Conservation (phyloP, 1,284 basidiomycete species). For the Trametes sp. region DNA sequence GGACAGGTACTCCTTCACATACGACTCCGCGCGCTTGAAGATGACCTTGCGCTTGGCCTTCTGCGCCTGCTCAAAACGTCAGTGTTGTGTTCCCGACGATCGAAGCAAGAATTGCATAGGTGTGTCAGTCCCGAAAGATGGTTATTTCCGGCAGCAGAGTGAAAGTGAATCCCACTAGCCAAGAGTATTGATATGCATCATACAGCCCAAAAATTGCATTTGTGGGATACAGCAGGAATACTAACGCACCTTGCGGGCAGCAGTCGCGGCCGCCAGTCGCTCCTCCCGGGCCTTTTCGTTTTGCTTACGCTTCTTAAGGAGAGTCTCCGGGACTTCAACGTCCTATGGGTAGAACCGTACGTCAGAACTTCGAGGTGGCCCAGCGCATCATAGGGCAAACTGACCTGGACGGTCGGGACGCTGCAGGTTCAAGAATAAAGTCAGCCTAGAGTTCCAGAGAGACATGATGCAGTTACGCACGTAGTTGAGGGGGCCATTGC, state of each 20-base stretch:
- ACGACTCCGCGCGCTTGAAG: constrained; percentile 99
- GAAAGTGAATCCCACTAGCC: constrained; percentile 70
- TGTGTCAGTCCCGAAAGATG: constrained; percentile 96
- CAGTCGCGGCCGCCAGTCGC: constrained; percentile 85
- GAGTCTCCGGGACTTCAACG: constrained; percentile 96
- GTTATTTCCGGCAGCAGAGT: constrained; percentile 88
- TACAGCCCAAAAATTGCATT: constrained; percentile 41
- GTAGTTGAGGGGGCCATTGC: constrained; percentile 47
- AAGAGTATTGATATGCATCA: constrained; percentile 87
- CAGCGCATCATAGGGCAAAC: constrained; percentile 39
- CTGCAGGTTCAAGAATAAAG: constrained; percentile 42
- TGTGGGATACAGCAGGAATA: constrained; percentile 4
- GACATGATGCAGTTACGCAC: constrained; percentile 37
- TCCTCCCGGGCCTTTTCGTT: constrained; percentile 98
- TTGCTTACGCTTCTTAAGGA: constrained; percentile 99
- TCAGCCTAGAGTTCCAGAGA: constrained; percentile 5
- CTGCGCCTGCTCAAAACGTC: constrained; percentile 69
- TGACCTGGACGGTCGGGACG: constrained; percentile 76
- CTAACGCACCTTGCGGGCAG: constrained; percentile 89
- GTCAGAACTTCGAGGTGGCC: constrained; percentile 18
- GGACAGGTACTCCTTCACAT: constrained; percentile 95
- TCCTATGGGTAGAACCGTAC: constrained; percentile 53
- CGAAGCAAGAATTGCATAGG: neutral
- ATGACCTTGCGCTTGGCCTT: constrained; percentile 95
- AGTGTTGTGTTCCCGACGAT: constrained; percentile 2